A percentile compares a stretch with the other conserved stretches of the same genome.
Evolutionary conservation across 2,329 filamentous ascomycete genomes (phyloP).

Genomic region (Aschersonia sp.): DNA sequence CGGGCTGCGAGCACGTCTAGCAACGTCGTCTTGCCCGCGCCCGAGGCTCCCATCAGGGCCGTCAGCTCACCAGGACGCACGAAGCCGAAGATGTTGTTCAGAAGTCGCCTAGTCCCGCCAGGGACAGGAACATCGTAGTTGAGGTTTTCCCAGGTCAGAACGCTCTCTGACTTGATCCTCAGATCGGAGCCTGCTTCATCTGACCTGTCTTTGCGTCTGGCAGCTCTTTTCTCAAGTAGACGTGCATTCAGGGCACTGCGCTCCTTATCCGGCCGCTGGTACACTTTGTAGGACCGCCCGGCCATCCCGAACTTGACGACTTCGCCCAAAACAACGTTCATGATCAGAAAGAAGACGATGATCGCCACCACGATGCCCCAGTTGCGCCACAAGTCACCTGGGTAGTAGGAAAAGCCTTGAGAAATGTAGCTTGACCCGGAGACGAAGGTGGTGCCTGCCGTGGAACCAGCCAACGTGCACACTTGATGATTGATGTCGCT

Average conservation of each 20-base stretch:
- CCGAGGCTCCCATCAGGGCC: slow-evolving; percentile 68
- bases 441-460: slow-evolving; percentile 47
- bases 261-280: slow-evolving; percentile 54
- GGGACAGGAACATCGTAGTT: slow-evolving; percentile 58
- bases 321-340: slow-evolving; percentile 70
- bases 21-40: slow-evolving; percentile 78
- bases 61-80: slow-evolving; percentile 66
- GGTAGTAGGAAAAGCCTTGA: slow-evolving; percentile 51
- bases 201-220: slow-evolving; percentile 31
- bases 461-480: slow-evolving; percentile 64
- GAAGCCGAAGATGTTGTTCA: slow-evolving; percentile 47
- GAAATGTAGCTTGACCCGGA: slow-evolving; percentile 56
- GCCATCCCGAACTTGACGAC: slow-evolving; percentile 64
- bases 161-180: slow-evolving; percentile 42
- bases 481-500: slow-evolving; percentile 59
- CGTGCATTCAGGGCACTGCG: slow-evolving; percentile 50
- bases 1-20: slow-evolving; percentile 57
- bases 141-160: slow-evolving; percentile 79
- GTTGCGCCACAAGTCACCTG: slow-evolving; percentile 63
- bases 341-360: slow-evolving; percentile 58
- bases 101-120: slow-evolving; percentile 38
- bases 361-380: slow-evolving; percentile 68
- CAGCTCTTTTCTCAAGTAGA: slow-evolving; percentile 43
- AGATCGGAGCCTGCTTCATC: slow-evolving; percentile 34
- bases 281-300: slow-evolving; percentile 69